phyloP scores from a whole-genome alignment of 768 basidiomycete genomes.

The Erythrobasidium yunnanense region DNA sequence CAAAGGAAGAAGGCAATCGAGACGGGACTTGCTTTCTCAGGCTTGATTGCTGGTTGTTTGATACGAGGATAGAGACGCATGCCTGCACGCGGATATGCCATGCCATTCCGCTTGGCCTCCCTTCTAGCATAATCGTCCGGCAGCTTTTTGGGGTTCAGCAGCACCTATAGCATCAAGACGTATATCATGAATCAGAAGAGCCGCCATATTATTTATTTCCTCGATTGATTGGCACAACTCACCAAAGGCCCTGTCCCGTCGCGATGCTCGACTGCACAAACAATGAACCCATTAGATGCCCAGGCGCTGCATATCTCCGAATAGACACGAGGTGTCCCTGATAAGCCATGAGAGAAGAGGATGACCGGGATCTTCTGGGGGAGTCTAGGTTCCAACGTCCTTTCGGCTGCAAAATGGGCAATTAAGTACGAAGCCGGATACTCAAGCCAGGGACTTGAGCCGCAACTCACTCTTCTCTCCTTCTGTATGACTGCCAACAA shows the following conservation, averaged over 20 bases:
- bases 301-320: constrained; percentile 55
- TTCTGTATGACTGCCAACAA: not conserved
- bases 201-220: not conserved
- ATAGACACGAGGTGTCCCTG: constrained; percentile 60
- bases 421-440: no score
- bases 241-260: constrained; percentile 56
- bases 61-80: not conserved
- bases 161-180: no score
- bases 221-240: not conserved
- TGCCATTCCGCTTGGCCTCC: no score
- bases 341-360: constrained; percentile 77
- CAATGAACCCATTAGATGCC: constrained; percentile 65
- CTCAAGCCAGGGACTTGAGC: no score
- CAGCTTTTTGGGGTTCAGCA: not conserved
- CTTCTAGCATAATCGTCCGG: no score
- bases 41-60: not conserved
- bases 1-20: no score
- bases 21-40: not conserved
- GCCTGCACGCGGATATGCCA: no score
- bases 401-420: no score
- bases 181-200: no score
- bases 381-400: no score
- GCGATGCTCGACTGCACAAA: constrained; percentile 66
- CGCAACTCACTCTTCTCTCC: no score
- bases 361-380: constrained; percentile 49